phyloP scores from a whole-genome alignment of 768 basidiomycete genomes.

The Porphyrellus cyaneotinctus region DNA sequence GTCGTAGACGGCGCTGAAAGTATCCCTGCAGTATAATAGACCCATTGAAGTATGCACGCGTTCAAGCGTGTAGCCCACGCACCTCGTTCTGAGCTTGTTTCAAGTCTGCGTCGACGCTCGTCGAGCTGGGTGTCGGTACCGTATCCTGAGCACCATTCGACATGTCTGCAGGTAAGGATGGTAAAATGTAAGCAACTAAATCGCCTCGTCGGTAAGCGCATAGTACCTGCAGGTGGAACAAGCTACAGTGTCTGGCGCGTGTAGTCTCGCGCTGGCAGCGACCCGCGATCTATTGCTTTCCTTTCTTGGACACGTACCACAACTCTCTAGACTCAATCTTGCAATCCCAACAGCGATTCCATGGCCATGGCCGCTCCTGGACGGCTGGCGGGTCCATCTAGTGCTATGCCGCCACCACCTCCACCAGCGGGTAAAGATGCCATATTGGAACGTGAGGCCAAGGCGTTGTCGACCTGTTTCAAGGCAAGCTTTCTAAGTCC shows the following conservation, averaged over 20 bases:
- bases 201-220: neutral
- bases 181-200: neutral
- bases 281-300: constrained; percentile 9
- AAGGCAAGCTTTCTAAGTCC: constrained; percentile 42
- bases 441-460: constrained; percentile 63
- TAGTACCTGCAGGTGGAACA: neutral
- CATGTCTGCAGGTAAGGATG: constrained; percentile 17
- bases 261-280: neutral
- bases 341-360: constrained; percentile 31
- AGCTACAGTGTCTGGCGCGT: constrained; percentile 2
- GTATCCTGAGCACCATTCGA: constrained; percentile 16
- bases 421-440: constrained; percentile 37
- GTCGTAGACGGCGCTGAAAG: constrained; percentile 64
- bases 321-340: constrained; percentile 40
- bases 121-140: constrained; percentile 11
- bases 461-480: constrained; percentile 52
- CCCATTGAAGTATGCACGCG: neutral
- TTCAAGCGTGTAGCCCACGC: neutral
- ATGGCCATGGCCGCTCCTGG: constrained; percentile 11
- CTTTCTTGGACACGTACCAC: constrained; percentile 20
- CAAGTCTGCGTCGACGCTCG: constrained; percentile 16
- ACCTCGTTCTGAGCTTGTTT: constrained; percentile 12
- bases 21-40: constrained; percentile 12
- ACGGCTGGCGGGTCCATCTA: constrained; percentile 25
- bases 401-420: constrained; percentile 51